phyloP scores from a whole-genome alignment of 2,329 filamentous ascomycete genomes.

The Camillea tinctor region DNA sequence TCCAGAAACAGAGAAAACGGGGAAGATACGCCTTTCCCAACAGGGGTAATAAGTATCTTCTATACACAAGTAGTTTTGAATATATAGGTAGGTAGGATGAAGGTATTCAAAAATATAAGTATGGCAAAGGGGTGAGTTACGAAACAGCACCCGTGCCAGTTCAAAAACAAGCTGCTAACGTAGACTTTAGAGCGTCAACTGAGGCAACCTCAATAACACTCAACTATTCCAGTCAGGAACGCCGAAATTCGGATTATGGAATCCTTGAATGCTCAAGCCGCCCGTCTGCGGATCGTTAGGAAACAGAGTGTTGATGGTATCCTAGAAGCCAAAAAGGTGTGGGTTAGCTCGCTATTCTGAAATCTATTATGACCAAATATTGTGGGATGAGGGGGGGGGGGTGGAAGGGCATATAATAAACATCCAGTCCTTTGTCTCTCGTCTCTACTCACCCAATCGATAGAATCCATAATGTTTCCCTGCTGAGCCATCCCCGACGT shows the following conservation, averaged over 20 bases:
- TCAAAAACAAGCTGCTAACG: not conserved
- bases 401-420: not conserved
- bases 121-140: too few relatives aligned
- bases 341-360: not conserved
- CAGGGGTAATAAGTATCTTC: not conserved
- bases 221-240: slow-evolving; percentile 31
- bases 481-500: slow-evolving; percentile 10
- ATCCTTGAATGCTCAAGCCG: slow-evolving; percentile 38
- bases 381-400: not conserved
- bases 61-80: not conserved
- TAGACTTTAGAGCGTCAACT: not conserved
- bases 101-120: too few relatives aligned
- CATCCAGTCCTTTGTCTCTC: not conserved
- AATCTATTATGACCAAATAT: not conserved
- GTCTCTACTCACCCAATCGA: slow-evolving; percentile 61
- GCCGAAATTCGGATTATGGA: slow-evolving; percentile 36
- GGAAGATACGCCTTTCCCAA: not conserved
- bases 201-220: not conserved
- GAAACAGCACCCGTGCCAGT: not conserved
- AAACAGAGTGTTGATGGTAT: slow-evolving; percentile 38
- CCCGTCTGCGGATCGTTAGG: slow-evolving; percentile 39
- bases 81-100: not conserved
- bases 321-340: slow-evolving; percentile 21
- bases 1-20: too few relatives aligned
- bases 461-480: slow-evolving; percentile 48